These are phyloP conservation scores for Lasiosphaeria ovina DNA, from an alignment of 495 filamentous ascomycete genomes.

Conservation along the genomic window DNA sequence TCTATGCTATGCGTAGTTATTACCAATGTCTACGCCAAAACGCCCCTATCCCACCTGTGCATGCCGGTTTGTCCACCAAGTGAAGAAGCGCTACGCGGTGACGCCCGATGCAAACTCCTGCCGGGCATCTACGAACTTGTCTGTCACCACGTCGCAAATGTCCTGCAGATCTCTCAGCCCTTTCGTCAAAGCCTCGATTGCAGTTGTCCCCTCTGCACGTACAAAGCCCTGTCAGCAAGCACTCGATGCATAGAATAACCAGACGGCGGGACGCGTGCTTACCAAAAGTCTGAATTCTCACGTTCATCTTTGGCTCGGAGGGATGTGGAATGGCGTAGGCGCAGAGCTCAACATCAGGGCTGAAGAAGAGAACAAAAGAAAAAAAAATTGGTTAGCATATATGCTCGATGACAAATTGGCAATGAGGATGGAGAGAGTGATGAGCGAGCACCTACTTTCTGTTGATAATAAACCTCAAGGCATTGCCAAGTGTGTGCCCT, in stretches of 20 bases:
- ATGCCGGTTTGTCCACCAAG: neutral
- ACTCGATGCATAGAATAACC: neutral
- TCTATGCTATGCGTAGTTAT: slow-evolving; percentile 16
- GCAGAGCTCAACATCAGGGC: slow-evolving; percentile 94
- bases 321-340: slow-evolving; percentile 98
- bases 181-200: slow-evolving; percentile 81
- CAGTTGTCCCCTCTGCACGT: slow-evolving; percentile 67
- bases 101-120: slow-evolving; percentile 56
- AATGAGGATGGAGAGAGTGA: neutral
- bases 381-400: slow-evolving; percentile 11
- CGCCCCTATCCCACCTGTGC: slow-evolving; percentile 20
- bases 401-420: slow-evolving; percentile 7
- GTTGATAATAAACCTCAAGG: slow-evolving; percentile 92
- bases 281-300: slow-evolving; percentile 97
- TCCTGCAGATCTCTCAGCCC: slow-evolving; percentile 84
- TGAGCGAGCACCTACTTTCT: slow-evolving; percentile 67
- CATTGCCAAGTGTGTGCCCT: slow-evolving; percentile 94
- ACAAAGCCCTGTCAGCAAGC: neutral
- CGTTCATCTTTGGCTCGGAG: slow-evolving; percentile 92
- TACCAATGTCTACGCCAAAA: slow-evolving; percentile 24
- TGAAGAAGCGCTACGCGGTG: neutral
- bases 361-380: slow-evolving; percentile 27
- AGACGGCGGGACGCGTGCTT: slow-evolving; percentile 27
- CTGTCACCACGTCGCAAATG: slow-evolving; percentile 84
- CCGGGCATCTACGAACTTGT: slow-evolving; percentile 71